Conservation (phyloP, 345 rosid species). For the Eucalyptus regnans region DNA sequence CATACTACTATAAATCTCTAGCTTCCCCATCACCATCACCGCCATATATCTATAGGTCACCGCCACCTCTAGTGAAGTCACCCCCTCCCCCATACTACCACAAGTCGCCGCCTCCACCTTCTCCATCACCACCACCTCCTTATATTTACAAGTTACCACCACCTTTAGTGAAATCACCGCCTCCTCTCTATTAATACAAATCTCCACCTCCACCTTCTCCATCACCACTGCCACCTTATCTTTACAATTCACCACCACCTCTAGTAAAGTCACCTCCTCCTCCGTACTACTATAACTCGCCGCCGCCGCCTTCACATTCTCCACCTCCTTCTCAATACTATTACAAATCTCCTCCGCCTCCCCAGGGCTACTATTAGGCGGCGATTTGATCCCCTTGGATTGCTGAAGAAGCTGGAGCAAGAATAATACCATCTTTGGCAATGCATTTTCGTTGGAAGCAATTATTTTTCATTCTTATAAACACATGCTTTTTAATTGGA, state of each 20-base stretch:
- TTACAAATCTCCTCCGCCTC: constrained; percentile 4
- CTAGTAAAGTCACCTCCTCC: not conserved
- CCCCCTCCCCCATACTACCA: not conserved
- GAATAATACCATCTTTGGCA: not conserved
- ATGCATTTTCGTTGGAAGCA: not conserved
- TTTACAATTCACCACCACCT: not conserved
- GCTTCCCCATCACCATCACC: not conserved
- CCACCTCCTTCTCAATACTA: not conserved
- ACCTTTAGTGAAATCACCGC: not conserved
- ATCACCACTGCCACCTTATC: not conserved
- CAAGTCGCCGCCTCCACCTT: not conserved
- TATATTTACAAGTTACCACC: not conserved
- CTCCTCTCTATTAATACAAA: not conserved
- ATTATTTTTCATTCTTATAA: not conserved
- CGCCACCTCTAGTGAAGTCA: not conserved
- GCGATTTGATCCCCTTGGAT: not conserved
- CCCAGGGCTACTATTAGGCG: not conserved
- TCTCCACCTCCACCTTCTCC: not conserved
- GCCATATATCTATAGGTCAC: not conserved
- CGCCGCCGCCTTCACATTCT: not conserved
- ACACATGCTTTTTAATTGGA: not conserved
- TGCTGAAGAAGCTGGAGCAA: not conserved
- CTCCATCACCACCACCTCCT: not conserved
- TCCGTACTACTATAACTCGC: not conserved
- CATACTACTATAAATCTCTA: not conserved